Evolutionary conservation across 2,329 filamentous ascomycete genomes (phyloP).

Genomic region (Cladosporium sphaerospermum): DNA sequence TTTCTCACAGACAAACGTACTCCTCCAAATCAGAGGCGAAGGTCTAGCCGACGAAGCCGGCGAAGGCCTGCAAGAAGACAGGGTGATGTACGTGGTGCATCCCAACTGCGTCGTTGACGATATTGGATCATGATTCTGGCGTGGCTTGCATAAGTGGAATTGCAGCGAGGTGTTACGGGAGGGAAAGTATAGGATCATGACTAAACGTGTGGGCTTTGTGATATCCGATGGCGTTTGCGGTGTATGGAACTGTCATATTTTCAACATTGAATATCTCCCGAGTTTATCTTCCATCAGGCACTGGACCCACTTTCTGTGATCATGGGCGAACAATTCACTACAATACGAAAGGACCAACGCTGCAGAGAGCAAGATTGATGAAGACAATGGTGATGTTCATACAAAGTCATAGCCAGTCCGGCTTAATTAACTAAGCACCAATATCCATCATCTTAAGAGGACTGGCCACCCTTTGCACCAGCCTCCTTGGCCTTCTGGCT

Average conservation of each 20-base stretch:
- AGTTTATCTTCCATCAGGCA: too few species aligned
- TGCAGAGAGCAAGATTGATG: not conserved
- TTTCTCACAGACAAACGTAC: conserved; percentile 49
- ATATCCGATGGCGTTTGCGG: conserved; percentile 8
- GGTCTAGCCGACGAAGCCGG: conserved; percentile 76
- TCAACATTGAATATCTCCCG: too few species aligned
- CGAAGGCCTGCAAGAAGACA: conserved; percentile 46
- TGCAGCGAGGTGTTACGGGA: too few species aligned
- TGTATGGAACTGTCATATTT: too few species aligned
- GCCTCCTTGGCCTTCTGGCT: conserved; percentile 17
- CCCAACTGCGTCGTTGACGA: conserved; percentile 84
- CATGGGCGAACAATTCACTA: too few species aligned
- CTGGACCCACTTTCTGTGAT: too few species aligned
- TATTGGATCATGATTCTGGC: not conserved
- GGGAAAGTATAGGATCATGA: not conserved
- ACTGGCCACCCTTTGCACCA: conserved; percentile 16
- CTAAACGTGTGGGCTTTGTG: not conserved
- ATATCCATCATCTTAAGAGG: not conserved
- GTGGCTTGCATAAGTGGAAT: too few species aligned
- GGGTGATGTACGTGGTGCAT: conserved; percentile 79
- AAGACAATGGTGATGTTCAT: not conserved
- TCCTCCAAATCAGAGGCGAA: conserved; percentile 66
- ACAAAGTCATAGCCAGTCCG: conserved; percentile 8
- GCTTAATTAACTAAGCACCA: conserved; percentile 10
- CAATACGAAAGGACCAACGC: too few species aligned